Evolutionary conservation across 768 basidiomycete genomes (phyloP).

Genomic region (Hortiboletus campestris): DNA sequence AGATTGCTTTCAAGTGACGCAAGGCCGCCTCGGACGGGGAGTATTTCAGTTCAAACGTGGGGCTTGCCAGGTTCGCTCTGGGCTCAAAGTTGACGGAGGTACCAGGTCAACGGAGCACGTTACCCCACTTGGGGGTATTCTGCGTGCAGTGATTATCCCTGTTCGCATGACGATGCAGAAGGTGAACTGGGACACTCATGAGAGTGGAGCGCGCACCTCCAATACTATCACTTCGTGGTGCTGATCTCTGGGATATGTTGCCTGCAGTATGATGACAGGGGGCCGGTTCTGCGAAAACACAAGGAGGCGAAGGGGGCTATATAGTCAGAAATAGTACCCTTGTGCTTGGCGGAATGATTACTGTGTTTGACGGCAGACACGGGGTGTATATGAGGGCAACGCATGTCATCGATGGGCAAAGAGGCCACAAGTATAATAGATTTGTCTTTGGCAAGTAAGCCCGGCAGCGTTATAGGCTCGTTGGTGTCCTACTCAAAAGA

Average conservation of each 20-base stretch:
- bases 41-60: too few relatives aligned
- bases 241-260: background rate
- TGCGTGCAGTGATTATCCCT: background rate
- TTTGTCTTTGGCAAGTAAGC: background rate
- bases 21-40: background rate
- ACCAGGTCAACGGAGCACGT: too few relatives aligned
- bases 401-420: background rate
- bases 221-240: background rate
- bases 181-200: background rate
- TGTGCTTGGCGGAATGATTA: background rate
- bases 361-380: background rate
- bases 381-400: background rate
- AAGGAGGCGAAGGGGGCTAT: background rate
- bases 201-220: background rate
- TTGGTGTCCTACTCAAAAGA: background rate
- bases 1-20: background rate
- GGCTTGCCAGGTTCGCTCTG: too few relatives aligned
- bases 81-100: background rate
- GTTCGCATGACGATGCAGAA: background rate
- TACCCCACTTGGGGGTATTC: too few relatives aligned
- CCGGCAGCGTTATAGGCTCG: background rate
- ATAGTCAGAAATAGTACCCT: background rate
- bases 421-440: too few relatives aligned
- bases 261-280: background rate
- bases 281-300: background rate